Evolutionary conservation across 768 basidiomycete species (phyloP).

Genomic region (Scleroderma citrinum): DNA sequence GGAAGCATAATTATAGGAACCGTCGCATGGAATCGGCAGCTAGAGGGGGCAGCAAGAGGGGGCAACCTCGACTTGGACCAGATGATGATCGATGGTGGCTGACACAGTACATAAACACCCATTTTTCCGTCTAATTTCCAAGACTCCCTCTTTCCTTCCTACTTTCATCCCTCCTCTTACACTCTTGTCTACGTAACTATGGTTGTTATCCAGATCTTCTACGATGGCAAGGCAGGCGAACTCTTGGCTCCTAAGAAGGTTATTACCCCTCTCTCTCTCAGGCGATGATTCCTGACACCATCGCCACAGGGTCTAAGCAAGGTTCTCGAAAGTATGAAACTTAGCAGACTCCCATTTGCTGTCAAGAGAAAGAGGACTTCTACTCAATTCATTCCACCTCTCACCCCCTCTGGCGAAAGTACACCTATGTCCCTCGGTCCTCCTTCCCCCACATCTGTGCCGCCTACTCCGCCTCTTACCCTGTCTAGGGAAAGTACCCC

Average conservation of each 20-base stretch:
- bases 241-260: neutral
- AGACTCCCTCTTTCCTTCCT: too few species aligned
- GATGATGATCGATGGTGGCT: too few species aligned
- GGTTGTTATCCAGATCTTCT: neutral
- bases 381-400: conserved; percentile 27
- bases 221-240: neutral
- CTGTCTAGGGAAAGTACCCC: too few species aligned
- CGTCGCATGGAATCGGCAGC: too few species aligned
- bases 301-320: neutral
- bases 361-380: conserved; percentile 24
- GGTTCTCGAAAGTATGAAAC: neutral
- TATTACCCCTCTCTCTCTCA: neutral
- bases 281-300: neutral
- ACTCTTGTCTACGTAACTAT: neutral
- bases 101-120: too few species aligned
- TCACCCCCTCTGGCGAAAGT: neutral
- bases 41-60: too few species aligned
- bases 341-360: neutral
- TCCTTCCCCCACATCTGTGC: too few species aligned
- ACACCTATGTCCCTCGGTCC: too few species aligned
- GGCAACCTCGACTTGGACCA: too few species aligned
- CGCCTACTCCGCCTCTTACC: too few species aligned
- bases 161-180: neutral
- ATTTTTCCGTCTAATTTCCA: too few species aligned
- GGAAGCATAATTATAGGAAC: too few species aligned